Conservation (phyloP, 441 rosid genomes). For the Gossypium laxum region DNA sequence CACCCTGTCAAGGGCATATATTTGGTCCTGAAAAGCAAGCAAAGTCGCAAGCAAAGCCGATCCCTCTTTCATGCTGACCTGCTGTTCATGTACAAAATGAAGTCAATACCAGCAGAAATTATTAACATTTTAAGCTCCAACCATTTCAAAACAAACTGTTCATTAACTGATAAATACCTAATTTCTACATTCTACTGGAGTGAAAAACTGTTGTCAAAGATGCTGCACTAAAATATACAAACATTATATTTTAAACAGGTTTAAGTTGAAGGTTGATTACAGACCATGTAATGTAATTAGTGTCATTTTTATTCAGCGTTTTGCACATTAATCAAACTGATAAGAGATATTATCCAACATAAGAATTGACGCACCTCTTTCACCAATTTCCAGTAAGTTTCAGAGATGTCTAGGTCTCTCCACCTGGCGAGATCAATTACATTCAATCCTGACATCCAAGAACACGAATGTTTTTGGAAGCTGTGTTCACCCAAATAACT, state of each 20-base stretch:
- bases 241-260: not conserved
- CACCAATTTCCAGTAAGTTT: constrained; percentile 47
- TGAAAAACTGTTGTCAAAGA: not conserved
- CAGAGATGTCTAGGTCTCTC: constrained; percentile 65
- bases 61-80: constrained; percentile 35
- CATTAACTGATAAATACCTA: not conserved
- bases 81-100: constrained; percentile 17
- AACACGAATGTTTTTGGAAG: constrained; percentile 43
- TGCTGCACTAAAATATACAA: not conserved
- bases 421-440: constrained; percentile 71
- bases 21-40: constrained; percentile 65
- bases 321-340: not conserved
- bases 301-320: not conserved
- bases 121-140: not conserved
- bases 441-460: constrained; percentile 96
- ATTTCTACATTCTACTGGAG: not conserved
- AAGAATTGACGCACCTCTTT: constrained; percentile 49
- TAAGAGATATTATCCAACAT: not conserved
- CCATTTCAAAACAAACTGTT: constrained; percentile 1
- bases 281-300: not conserved
- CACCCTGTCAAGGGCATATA: constrained; percentile 43
- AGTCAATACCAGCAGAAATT: constrained; percentile 6
- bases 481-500: constrained; percentile 36
- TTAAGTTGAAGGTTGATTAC: not conserved
- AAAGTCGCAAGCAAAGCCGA: constrained; percentile 51